These are phyloP conservation scores for Trichoderma reesei DNA, from an alignment of 495 filamentous ascomycete genomes.

Conservation along the genomic window DNA sequence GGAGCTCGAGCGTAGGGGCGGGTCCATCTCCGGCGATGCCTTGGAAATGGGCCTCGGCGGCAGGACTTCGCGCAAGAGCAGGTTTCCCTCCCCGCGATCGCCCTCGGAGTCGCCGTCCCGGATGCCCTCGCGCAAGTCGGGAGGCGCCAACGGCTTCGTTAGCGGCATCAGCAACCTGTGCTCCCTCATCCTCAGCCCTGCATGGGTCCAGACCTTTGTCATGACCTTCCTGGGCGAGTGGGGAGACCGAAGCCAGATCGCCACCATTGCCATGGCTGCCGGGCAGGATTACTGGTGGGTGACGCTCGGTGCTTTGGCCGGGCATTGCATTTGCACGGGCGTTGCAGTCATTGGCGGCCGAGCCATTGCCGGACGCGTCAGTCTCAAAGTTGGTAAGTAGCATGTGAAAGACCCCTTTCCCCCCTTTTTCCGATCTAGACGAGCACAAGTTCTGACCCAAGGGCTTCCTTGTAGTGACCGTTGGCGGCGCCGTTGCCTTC, in stretches of 20 bases:
- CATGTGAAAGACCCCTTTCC: neutral
- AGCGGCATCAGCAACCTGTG: slow-evolving; percentile 75
- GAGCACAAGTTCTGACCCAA: neutral
- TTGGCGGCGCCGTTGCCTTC: slow-evolving; percentile 90
- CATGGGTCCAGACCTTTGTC: slow-evolving; percentile 97
- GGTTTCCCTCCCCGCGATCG: slow-evolving; percentile 51
- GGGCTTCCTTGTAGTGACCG: slow-evolving; percentile 64
- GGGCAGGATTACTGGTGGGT: slow-evolving; percentile 99
- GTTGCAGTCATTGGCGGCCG: slow-evolving; percentile 89
- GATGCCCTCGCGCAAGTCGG: slow-evolving; percentile 30
- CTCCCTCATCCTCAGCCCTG: slow-evolving; percentile 79
- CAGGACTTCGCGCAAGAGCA: slow-evolving; percentile 43
- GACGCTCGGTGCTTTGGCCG: slow-evolving; percentile 75
- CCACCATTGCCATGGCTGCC: slow-evolving; percentile 97
- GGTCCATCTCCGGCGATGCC: slow-evolving; percentile 51
- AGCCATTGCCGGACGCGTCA: slow-evolving; percentile 87
- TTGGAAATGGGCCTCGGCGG: slow-evolving; percentile 52
- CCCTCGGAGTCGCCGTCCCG: slow-evolving; percentile 40
- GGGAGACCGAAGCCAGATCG: slow-evolving; percentile 96
- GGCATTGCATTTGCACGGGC: slow-evolving; percentile 82
- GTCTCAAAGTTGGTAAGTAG: slow-evolving; percentile 89
- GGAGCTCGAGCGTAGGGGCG: slow-evolving; percentile 38
- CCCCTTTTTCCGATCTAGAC: neutral
- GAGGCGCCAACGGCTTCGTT: slow-evolving; percentile 26
- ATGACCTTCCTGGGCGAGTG: slow-evolving; percentile 99